A percentile compares a stretch with the other conserved stretches of the same genome.
phyloP scores from a whole-genome alignment of 163 green algal genomes.

The Volvox carteri region DNA sequence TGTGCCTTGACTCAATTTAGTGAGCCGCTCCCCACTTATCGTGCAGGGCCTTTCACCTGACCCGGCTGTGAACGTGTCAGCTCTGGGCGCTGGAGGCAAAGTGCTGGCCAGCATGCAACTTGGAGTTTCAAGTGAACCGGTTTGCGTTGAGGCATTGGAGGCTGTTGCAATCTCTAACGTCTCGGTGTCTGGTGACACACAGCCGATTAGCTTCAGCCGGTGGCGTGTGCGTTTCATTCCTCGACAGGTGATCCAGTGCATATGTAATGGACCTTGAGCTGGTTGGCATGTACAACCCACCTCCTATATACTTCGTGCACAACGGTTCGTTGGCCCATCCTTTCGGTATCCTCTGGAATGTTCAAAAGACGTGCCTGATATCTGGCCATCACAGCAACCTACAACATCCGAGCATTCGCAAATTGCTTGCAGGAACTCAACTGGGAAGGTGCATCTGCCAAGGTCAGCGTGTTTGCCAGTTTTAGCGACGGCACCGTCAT shows the following conservation, averaged over 20 bases:
- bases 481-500: conserved; percentile 44
- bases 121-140: conserved; percentile 48
- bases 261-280: too few species aligned
- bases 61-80: conserved; percentile 23
- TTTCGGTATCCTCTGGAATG: too few species aligned
- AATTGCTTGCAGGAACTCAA: conserved; percentile 28
- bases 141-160: conserved; percentile 55
- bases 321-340: too few species aligned
- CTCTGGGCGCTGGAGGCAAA: not conserved
- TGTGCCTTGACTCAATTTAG: too few species aligned
- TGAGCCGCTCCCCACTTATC: not conserved
- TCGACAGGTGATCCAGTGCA: conserved; percentile 35
- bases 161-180: conserved; percentile 34
- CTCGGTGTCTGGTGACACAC: not conserved
- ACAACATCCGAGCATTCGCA: not conserved
- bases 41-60: conserved; percentile 50
- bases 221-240: conserved; percentile 41
- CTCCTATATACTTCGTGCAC: too few species aligned
- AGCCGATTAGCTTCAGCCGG: conserved; percentile 1
- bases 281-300: too few species aligned
- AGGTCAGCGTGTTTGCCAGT: conserved; percentile 45
- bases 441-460: conserved; percentile 28
- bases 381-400: too few species aligned
- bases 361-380: too few species aligned
- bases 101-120: not conserved